Base-by-base conservation (phyloP, 306 rosid genomes). In the Calophaca sinica region DNA sequence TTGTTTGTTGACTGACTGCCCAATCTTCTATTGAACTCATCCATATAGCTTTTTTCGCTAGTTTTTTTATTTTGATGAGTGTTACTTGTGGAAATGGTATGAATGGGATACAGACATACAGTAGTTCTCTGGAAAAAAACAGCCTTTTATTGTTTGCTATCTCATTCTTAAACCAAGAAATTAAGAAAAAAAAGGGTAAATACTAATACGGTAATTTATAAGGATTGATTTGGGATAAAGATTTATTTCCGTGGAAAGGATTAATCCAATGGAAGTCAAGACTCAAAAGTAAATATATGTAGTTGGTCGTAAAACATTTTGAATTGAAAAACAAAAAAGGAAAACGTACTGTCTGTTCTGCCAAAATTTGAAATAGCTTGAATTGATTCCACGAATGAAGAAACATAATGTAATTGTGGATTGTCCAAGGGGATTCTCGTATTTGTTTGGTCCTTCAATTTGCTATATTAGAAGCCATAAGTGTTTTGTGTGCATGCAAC, bases 1-100 rank as follows among this genome's bases (percentile, higher is more conserved):
- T 51, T 74, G 10, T 57, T 66, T 68, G 53, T 61, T 58, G 57
- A 49, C 26, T 44, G 76, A 39, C 48, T 51, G 4, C 49, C n/a
- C 38, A 54, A 20, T 75, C 33, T 52, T 54, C 48, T 52, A 14
- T 52, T 51, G 28, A 60, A 68, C 66, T 51, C 29, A 8, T 7
- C 70, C n/a, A 31, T 64, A 20, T 20, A 20, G 26, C 26, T 20
- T 20, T 20, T 20, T 20, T 20, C 26, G 26, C 26, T 1, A 20
- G 26, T 20, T 20, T 20, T 1, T 41, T 46, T 7, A 9, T 80
- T 57, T 38, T 20, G 49, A 59, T 28, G 9, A 36, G 29, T 45
- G 14, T 54, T 33, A 9, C 6, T 15, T 1, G 0, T 58, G 28
- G 55, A 14, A 60, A 41, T 9, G 64, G 29, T 38, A 3, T 39